These are phyloP conservation scores for Monilinia fructigena DNA, from an alignment of 2,329 filamentous ascomycete species.

Conservation along the genomic window DNA sequence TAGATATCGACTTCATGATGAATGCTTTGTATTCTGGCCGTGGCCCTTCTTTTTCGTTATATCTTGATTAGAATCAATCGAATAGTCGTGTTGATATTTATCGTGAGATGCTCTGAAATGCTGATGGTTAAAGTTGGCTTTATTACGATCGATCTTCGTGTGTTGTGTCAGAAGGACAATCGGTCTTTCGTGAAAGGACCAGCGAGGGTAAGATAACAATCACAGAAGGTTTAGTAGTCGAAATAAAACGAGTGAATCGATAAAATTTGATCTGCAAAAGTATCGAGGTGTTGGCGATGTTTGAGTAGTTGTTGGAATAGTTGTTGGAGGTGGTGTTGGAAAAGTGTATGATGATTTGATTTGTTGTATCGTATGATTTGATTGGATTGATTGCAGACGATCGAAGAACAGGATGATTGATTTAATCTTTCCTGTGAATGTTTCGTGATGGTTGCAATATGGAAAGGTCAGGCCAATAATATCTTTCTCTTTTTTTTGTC, in stretches of 20 bases:
- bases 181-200: neutral
- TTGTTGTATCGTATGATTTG: too few relatives aligned
- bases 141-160: neutral
- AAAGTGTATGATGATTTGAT: too few relatives aligned
- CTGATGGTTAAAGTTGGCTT: neutral
- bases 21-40: constrained; percentile 28
- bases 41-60: constrained; percentile 22
- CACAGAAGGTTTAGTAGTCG: neutral
- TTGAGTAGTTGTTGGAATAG: too few relatives aligned
- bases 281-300: neutral
- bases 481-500: neutral
- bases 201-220: neutral
- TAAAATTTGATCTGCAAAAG: neutral
- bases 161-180: neutral
- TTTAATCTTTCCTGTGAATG: neutral
- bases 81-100: constrained; percentile 1
- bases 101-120: neutral
- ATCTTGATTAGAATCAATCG: neutral
- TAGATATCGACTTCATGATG: constrained; percentile 33
- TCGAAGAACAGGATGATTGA: neutral
- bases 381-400: neutral
- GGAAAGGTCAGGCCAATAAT: constrained; percentile 1
- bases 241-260: constrained; percentile 17
- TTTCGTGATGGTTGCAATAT: neutral
- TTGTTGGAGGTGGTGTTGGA: too few relatives aligned